phyloP scores from a whole-genome alignment of 805 yeast genomes.

The Jamesozyma gamospora region DNA sequence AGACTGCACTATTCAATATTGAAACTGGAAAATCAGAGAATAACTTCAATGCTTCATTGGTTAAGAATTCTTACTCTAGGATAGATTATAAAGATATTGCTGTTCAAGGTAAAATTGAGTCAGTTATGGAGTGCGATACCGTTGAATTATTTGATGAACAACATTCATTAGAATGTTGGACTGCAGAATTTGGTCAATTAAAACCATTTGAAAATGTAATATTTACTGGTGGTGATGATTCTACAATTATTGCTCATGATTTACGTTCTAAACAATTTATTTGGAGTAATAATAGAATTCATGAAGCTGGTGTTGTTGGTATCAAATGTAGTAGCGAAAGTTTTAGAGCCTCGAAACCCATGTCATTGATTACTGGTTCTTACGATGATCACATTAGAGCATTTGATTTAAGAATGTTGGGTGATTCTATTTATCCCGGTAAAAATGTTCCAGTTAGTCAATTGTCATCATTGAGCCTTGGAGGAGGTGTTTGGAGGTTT shows the following conservation, averaged over 20 bases:
- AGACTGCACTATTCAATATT: conserved; percentile 30
- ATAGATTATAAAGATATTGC: conserved; percentile 4
- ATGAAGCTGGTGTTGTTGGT: conserved; percentile 86
- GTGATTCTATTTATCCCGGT: conserved; percentile 38
- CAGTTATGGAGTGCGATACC: neutral
- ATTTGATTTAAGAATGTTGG: conserved; percentile 54
- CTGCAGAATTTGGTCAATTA: conserved; percentile 55
- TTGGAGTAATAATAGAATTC: conserved; percentile 42
- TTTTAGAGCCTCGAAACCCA: conserved; percentile 19
- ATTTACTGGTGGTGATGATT: conserved; percentile 89
- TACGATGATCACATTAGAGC: conserved; percentile 74
- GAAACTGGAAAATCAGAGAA: conserved; percentile 1
- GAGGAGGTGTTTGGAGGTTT: conserved; percentile 95
- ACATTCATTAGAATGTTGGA: conserved; percentile 85
- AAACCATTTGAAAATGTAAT: conserved; percentile 47
- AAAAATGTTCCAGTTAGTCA: conserved; percentile 39
- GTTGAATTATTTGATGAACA: conserved; percentile 24
- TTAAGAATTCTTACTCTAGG: conserved; percentile 6
- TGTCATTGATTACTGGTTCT: conserved; percentile 59
- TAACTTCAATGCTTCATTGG: neutral
- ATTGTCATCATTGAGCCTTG: conserved; percentile 41
- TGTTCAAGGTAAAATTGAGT: conserved; percentile 11
- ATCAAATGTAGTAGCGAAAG: conserved; percentile 39
- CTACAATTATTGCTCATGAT: conserved; percentile 66
- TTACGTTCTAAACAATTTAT: conserved; percentile 31